phyloP scores from a whole-genome alignment of 208 protist species.

The Herpetomonas tarakana region DNA sequence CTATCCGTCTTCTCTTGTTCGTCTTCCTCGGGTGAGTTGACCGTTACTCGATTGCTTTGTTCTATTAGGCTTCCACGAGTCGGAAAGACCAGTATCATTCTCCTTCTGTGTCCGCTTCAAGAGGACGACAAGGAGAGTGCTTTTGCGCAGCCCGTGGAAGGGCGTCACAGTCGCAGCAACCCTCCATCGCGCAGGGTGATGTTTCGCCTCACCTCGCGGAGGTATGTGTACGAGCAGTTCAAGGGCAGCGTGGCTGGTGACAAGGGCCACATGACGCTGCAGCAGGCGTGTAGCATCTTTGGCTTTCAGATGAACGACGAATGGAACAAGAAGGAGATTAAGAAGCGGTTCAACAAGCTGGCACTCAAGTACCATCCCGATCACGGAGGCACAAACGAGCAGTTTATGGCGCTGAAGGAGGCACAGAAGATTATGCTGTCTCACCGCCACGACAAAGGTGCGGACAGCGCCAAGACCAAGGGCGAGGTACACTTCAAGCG shows the following conservation, averaged over 20 bases:
- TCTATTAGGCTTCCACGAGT: too few species aligned
- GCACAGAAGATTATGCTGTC: slow-evolving; percentile 80
- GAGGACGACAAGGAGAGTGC: too few species aligned
- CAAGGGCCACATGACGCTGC: slow-evolving; percentile 82
- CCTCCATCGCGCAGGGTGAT: too few species aligned
- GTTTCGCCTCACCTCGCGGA: slow-evolving; percentile 18
- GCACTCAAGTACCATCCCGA: slow-evolving; percentile 81
- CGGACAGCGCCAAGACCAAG: slow-evolving; percentile 18
- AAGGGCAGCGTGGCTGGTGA: slow-evolving; percentile 67
- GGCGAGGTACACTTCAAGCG: slow-evolving; percentile 65
- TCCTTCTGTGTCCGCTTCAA: too few species aligned
- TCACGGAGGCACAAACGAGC: slow-evolving; percentile 72
- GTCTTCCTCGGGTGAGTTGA: too few species aligned
- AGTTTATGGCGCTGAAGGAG: slow-evolving; percentile 81
- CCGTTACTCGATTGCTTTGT: too few species aligned
- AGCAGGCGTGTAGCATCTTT: slow-evolving; percentile 87
- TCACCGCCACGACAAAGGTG: slow-evolving; percentile 74
- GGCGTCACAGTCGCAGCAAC: too few species aligned
- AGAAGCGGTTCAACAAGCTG: slow-evolving; percentile 75
- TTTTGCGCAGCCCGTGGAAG: too few species aligned
- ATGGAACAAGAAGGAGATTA: slow-evolving; percentile 69
- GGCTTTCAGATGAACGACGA: slow-evolving; percentile 80
- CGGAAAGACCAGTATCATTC: too few species aligned
- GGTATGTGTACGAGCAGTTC: slow-evolving; percentile 25
- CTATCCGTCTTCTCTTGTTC: too few species aligned